Percentiles rank a stretch among this genome's conserved stretches.
These are phyloP conservation scores for Dactylellina sp. DNA, from an alignment of 2,329 filamentous ascomycete species.

Conservation along the genomic window DNA sequence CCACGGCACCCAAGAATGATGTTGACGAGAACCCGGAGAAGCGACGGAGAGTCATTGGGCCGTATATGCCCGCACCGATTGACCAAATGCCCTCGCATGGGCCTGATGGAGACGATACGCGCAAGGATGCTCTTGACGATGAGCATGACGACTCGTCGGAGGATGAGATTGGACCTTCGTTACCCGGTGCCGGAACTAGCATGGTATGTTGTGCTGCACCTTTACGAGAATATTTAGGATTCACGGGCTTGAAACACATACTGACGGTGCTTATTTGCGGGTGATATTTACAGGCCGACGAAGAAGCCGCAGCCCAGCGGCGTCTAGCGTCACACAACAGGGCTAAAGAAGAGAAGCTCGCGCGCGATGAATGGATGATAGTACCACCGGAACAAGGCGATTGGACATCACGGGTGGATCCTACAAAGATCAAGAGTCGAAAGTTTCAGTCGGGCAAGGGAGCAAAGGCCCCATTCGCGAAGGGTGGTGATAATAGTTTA, in stretches of 20 bases:
- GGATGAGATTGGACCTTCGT: conserved; percentile 65
- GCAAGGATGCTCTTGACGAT: conserved; percentile 57
- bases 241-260: conserved; percentile 37
- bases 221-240: conserved; percentile 14
- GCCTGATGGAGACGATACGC: conserved; percentile 61
- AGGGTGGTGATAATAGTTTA: conserved; percentile 70
- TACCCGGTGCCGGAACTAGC: conserved; percentile 30
- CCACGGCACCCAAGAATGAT: conserved; percentile 60
- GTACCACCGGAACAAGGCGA: conserved; percentile 72
- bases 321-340: conserved; percentile 62
- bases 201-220: conserved; percentile 25
- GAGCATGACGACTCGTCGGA: conserved; percentile 60
- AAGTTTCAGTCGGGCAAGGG: conserved; percentile 82
- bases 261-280: conserved; percentile 18
- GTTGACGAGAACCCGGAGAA: conserved; percentile 67
- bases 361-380: conserved; percentile 88
- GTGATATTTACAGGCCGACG: conserved; percentile 56
- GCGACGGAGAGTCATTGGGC: conserved; percentile 69
- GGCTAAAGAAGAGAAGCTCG: conserved; percentile 66
- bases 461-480: conserved; percentile 66
- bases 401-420: conserved; percentile 75
- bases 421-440: conserved; percentile 82
- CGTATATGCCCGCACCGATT: conserved; percentile 68
- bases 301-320: conserved; percentile 58
- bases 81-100: conserved; percentile 65